Evolutionary conservation across 225 moss, liverwort and hornwort species (phyloP), one percentile per base, ranked within the genome.

Genomic region (Ulota crispa): DNA sequence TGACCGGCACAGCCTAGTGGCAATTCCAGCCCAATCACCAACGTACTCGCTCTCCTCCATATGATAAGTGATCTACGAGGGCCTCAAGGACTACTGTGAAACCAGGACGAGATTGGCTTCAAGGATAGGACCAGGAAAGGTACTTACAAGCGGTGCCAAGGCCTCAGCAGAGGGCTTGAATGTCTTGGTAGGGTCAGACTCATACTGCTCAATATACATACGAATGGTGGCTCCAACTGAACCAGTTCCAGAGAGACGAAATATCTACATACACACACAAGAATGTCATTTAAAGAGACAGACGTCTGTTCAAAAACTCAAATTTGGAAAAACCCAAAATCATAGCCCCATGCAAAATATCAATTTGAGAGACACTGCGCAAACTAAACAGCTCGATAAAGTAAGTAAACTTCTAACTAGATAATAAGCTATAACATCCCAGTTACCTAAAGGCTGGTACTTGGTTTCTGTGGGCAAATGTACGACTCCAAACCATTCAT

Each of bases 191-290:
- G 92, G 68, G 84, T 95, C 93, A 14, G 91, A 70, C 70, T 93
- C 95, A 45, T 93, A 98, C 78, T 98, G 97, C 90, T 98, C 97
- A 73, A 98, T 95, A 86, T 98, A 98, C 16, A 98, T 55, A 50
- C 97, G 95, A 75, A 98, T 92, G 3, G 97, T 98, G 21, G 97
- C 97, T 83, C 97, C 97, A 28, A 89, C 93, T 75, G 94, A 94
- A 72, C 96, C 94, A 54, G 96, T 96, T 59, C 94, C 94, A 57
- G 96, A 96, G 68, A 96, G 84, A 19, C 96, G 94, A 69, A 94
- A 96, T 8, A 96, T 89, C 94, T 94, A 80, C 78, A 87, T 45
- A 75, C 16, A 78, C 27, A 59, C 39, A 83, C 14, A 45, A 83
- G n/a, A 72, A 30, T 19, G 8, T 79, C n/a, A 15, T 41, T 0